Conservation (phyloP, 1,139 yeast species). For the Eremothecium gossypii region DNA sequence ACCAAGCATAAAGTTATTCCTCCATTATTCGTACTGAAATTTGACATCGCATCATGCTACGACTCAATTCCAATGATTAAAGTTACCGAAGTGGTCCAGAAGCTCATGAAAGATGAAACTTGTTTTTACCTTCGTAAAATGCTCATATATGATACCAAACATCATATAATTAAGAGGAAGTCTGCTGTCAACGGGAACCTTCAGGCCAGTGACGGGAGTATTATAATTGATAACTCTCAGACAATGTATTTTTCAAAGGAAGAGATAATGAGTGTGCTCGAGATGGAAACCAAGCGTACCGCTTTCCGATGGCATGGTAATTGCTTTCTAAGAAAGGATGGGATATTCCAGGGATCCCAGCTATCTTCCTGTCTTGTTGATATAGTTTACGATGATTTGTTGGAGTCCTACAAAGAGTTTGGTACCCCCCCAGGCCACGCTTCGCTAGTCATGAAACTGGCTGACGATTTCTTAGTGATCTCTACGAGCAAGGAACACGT, state of each 20-base stretch:
- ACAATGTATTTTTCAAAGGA: constrained; percentile 21
- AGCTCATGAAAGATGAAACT: constrained; percentile 13
- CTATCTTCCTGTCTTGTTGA: constrained; percentile 73
- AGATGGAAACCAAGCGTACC: constrained; percentile 36
- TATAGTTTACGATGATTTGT: constrained; percentile 56
- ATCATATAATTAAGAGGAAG: constrained; percentile 13
- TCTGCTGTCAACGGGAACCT: constrained; percentile 19
- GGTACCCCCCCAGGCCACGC: constrained; percentile 19
- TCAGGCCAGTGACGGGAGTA: constrained; percentile 7
- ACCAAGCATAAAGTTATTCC: constrained; percentile 28
- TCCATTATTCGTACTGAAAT: constrained; percentile 47
- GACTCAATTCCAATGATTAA: constrained; percentile 57
- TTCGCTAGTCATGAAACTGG: constrained; percentile 50
- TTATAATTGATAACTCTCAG: constrained; percentile 19
- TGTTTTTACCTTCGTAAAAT: constrained; percentile 20
- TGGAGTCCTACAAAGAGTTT: constrained; percentile 37
- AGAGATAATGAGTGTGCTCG: constrained; percentile 30
- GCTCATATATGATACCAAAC: constrained; percentile 12
- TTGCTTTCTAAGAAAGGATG: constrained; percentile 44
- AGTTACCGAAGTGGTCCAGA: constrained; percentile 30
- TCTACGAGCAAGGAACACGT: constrained; percentile 34
- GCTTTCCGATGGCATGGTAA: constrained; percentile 31
- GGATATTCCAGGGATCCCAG: constrained; percentile 83
- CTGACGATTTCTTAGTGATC: constrained; percentile 77
- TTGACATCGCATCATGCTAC: constrained; percentile 73